A percentile compares a stretch with the other conserved stretches of the same genome.
phyloP scores from a whole-genome alignment of 805 yeast genomes.

The Ogataea wickerhamii region DNA sequence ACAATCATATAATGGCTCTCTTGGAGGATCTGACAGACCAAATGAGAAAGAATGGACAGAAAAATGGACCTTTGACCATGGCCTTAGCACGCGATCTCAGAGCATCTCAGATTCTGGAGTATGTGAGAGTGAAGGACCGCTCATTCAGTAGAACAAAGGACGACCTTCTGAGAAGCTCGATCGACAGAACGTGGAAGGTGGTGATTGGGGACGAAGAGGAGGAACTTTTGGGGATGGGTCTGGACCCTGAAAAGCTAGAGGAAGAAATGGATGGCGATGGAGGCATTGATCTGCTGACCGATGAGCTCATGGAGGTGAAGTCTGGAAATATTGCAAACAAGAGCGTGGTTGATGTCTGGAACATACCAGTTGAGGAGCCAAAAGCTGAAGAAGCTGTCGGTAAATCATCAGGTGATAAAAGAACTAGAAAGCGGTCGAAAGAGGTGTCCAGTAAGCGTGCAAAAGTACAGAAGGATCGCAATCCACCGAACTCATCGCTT shows the following conservation, averaged over 20 bases:
- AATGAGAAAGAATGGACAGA: constrained; percentile 34
- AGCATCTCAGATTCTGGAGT: constrained; percentile 48
- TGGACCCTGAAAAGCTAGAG: constrained; percentile 19
- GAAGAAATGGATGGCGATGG: constrained; percentile 12
- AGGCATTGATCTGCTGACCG: constrained; percentile 5
- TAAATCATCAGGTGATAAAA: neutral
- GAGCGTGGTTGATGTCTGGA: constrained; percentile 73
- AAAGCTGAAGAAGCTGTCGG: neutral
- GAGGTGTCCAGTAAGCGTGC: constrained; percentile 44
- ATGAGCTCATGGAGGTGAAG: constrained; percentile 58
- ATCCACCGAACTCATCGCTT: constrained; percentile 66
- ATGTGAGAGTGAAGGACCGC: constrained; percentile 61
- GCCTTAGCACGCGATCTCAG: constrained; percentile 62
- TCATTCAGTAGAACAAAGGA: constrained; percentile 69
- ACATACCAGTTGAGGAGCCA: constrained; percentile 14
- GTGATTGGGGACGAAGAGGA: constrained; percentile 59
- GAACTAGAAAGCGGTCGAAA: constrained; percentile 30
- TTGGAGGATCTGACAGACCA: constrained; percentile 57
- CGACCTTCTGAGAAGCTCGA: constrained; percentile 55
- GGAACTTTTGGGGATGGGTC: constrained; percentile 42
- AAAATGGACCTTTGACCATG: constrained; percentile 36
- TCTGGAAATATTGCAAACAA: constrained; percentile 73
- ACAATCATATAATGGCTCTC: constrained; percentile 50
- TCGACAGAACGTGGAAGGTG: constrained; percentile 54
- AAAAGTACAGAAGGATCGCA: constrained; percentile 48